Evolutionary conservation across 495 filamentous ascomycete species (phyloP), one percentile per base, ranked within the genome.

Genomic region (Hypoxylon subgilvum): DNA sequence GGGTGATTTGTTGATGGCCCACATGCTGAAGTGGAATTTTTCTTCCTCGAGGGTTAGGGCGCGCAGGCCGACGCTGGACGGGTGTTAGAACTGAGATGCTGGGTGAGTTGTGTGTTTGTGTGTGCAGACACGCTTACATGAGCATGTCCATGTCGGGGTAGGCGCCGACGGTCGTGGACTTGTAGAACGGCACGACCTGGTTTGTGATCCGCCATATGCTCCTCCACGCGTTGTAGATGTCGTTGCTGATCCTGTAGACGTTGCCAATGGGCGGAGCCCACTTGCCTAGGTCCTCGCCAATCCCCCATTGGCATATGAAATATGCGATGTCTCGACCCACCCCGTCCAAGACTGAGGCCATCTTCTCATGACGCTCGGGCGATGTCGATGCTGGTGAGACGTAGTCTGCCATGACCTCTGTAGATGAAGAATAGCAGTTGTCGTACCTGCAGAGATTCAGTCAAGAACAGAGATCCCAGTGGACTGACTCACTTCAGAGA

Each of bases 81-180:
- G 74, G 58, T 7, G 60, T 63, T 0, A 69, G 72, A 16, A 71
- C 56, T 74, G 35, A 8, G 69, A 53, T 23, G 5, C 14, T 1
- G 34, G n/a, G n/a, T n/a, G n/a, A n/a, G n/a, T n/a, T n/a, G n/a
- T n/a, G n/a, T n/a, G n/a, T n/a, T n/a, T n/a, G n/a, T n/a, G 18
- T 13, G 9, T 38, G 17, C 62, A 52, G 0, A 69, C 64, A n/a
- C n/a, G 19, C 56, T 58, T 58, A 68, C 65, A 79, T 74, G 13
- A 83, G 62, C 82, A 84, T 84, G 41, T 84, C 82, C 49, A 82
- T 72, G 65, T 84, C 80, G 8, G 81, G 79, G 70, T 77, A 80
- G 36, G 77, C 76, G 8, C 79, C 79, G 0, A 75, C 72, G 0
- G 65, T 48, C 17, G 67, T 67, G 45, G 72, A 71, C 23, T 69